phyloP scores from a whole-genome alignment of 169 alveolate species.

The Toxoplasma gondii region DNA sequence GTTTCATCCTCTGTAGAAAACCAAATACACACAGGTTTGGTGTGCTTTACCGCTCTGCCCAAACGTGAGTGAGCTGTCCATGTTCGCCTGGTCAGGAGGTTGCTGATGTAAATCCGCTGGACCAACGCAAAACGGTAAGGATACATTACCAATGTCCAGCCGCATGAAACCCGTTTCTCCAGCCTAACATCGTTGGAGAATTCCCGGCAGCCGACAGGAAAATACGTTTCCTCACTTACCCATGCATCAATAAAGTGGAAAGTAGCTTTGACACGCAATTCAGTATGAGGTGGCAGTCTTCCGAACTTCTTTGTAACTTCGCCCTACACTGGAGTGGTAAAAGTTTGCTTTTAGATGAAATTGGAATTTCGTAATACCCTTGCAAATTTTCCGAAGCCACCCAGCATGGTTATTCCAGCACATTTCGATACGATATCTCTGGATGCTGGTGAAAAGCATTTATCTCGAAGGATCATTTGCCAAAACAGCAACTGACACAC shows the following conservation, averaged over 20 bases:
- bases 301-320: constrained; percentile 74
- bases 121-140: too few relatives aligned
- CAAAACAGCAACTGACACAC: not conserved
- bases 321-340: constrained; percentile 60
- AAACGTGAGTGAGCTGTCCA: constrained; percentile 9
- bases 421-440: constrained; percentile 59
- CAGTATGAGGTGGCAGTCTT: constrained; percentile 76
- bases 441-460: constrained; percentile 39
- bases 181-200: constrained; percentile 23
- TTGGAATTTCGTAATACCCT: constrained; percentile 38
- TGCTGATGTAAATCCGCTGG: not conserved
- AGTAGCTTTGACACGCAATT: constrained; percentile 77
- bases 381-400: constrained; percentile 73
- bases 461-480: not conserved
- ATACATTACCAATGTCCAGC: constrained; percentile 44
- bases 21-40: not conserved
- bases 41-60: constrained; percentile 26
- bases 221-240: constrained; percentile 55
- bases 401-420: constrained; percentile 72
- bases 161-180: constrained; percentile 78
- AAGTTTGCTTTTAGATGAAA: not conserved
- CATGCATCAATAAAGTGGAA: constrained; percentile 82
- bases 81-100: constrained; percentile 1
- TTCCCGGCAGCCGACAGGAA: not conserved
- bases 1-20: not conserved